Evolutionary conservation across 2,329 filamentous ascomycete species (phyloP), one percentile per base, ranked within the genome.

Genomic region (Pestalotiopsis sp.): DNA sequence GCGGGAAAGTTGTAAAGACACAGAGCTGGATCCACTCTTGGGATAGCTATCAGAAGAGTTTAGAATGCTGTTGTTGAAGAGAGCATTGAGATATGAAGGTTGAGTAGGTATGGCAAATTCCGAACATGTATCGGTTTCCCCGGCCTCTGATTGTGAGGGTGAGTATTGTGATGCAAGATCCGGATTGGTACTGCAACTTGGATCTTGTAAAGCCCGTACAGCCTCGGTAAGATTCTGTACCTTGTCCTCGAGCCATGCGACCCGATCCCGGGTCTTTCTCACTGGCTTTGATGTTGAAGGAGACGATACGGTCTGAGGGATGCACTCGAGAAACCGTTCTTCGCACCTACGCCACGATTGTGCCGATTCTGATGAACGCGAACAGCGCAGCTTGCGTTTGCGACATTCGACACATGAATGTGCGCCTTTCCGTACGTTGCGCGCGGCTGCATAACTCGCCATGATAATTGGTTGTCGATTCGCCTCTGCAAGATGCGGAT

Each of bases 41-140:
- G 31, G 2, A 41, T 41, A 7, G 20, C 38, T 20, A 9, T 25
- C 11, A 17, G n/a, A 13, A 7, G 60, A 63, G 20, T 38, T 45
- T 3, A 63, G 2, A 27, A 63, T 27, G 60, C 60, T 63, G 23
- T 63, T 63, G 31, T 63, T 63, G 60, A 63, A 63, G 6, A 63
- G 60, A 38, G 60, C 27, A 20, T 41, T 41, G 60, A 63, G 60
- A 25, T 63, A 63, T 13, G 60, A 36, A 7, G 60, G 60, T 17
- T 23, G 60, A 27, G 14, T 40, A 20, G 60, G 36, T n/a, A 63
- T 41, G 4, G 31, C 60, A 38, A 41, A n/a, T 40, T 63, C 60
- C 1, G 31, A 23, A 14, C 25, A 52, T 52, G 45, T 52, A n/a
- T 52, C 45, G 17, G 45, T 52, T 23, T 52, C 45, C 20, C 45